These are phyloP conservation scores for Circinella minor DNA, from an alignment of 371 early-diverging fungal species.

Conservation along the genomic window DNA sequence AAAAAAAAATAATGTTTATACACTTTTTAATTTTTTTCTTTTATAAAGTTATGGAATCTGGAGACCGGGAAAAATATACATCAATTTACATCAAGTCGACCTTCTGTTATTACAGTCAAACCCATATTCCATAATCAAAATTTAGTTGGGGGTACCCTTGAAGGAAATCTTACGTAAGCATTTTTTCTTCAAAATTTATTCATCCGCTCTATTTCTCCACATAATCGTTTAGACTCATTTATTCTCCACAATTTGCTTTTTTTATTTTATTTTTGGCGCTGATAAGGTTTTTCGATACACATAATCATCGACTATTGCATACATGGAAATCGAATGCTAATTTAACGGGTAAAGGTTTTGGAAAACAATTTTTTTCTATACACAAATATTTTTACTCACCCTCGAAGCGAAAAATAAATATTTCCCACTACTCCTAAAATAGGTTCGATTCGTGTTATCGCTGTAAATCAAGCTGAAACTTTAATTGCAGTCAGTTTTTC, in stretches of 20 bases:
- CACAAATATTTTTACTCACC: not conserved
- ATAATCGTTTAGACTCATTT: too few relatives aligned
- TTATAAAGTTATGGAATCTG: conserved; percentile 61
- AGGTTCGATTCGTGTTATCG: conserved; percentile 43
- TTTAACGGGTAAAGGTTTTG: conserved; percentile 27
- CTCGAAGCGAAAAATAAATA: not conserved
- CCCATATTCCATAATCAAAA: conserved; percentile 62
- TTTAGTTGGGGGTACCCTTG: conserved; percentile 60
- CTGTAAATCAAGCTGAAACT: conserved; percentile 59
- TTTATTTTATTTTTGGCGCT: not conserved
- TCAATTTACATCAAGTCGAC: conserved; percentile 55
- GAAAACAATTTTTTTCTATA: not conserved
- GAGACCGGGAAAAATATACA: conserved; percentile 61
- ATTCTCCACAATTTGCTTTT: not conserved
- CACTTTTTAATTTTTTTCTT: not conserved
- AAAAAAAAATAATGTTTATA: not conserved
- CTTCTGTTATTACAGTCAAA: conserved; percentile 54
- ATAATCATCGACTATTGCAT: conserved; percentile 40
- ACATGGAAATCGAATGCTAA: conserved; percentile 54
- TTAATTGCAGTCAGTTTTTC: conserved; percentile 65
- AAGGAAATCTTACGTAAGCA: conserved; percentile 47
- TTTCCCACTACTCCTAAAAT: not conserved
- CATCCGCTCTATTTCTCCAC: too few relatives aligned
- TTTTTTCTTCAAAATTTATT: not conserved
- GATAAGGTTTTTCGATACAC: conserved; percentile 49